phyloP scores from a whole-genome alignment of 306 rosid species.

The Vicia faba region DNA sequence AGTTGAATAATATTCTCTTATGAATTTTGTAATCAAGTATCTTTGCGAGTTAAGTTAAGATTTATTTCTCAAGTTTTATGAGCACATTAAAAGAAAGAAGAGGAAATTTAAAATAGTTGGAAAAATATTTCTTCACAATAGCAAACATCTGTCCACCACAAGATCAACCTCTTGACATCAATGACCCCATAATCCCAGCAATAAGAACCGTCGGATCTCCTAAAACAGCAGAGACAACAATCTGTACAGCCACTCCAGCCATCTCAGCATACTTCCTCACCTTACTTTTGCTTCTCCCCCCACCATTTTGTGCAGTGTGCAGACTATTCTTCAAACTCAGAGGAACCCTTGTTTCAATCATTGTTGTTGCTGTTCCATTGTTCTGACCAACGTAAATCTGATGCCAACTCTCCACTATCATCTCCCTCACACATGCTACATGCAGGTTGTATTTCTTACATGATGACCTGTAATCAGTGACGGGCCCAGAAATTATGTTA shows the following conservation, averaged over 20 bases:
- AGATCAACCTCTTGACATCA: slow-evolving; percentile 46
- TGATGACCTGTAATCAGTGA: slow-evolving; percentile 45
- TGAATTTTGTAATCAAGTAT: neutral
- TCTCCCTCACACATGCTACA: slow-evolving; percentile 91
- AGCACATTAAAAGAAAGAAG: too few species aligned
- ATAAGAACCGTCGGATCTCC: slow-evolving; percentile 92
- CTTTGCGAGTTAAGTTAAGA: too few species aligned
- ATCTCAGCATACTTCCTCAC: slow-evolving; percentile 69
- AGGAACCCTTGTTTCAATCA: slow-evolving; percentile 53
- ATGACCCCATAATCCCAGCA: slow-evolving; percentile 74
- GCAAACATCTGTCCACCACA: neutral
- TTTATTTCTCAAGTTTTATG: too few species aligned
- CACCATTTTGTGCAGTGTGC: neutral
- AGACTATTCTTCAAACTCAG: slow-evolving; percentile 34
- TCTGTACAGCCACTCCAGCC: slow-evolving; percentile 79
- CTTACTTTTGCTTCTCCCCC: slow-evolving; percentile 54
- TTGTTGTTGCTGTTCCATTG: slow-evolving; percentile 24
- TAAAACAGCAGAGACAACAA: slow-evolving; percentile 74
- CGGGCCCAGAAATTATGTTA: neutral
- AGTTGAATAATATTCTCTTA: slow-evolving; percentile 43
- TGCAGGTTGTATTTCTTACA: slow-evolving; percentile 84
- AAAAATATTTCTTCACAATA: too few species aligned
- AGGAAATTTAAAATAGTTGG: too few species aligned
- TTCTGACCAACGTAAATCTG: slow-evolving; percentile 47
- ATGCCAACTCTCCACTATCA: slow-evolving; percentile 83